phyloP scores from a whole-genome alignment of 495 filamentous ascomycete genomes.

The Penicillium cinerascens region DNA sequence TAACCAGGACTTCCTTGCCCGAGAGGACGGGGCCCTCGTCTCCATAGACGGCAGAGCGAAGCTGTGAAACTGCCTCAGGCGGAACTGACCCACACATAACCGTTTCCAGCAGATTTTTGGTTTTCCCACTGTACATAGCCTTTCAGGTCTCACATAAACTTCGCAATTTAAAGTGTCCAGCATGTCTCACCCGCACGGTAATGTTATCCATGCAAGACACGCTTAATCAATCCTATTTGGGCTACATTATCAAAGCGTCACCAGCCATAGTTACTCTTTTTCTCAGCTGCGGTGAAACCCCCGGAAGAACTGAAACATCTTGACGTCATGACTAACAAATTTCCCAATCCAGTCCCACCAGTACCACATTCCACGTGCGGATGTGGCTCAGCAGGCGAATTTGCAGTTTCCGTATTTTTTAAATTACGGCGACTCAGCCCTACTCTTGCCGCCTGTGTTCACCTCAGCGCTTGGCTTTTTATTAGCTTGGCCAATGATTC shows the following conservation, averaged over 20 bases:
- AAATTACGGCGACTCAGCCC: constrained; percentile 1
- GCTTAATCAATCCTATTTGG: too few relatives aligned
- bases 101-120: neutral
- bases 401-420: neutral
- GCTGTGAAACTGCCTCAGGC: constrained; percentile 36
- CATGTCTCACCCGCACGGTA: neutral
- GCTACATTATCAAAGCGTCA: constrained; percentile 8
- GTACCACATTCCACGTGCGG: constrained; percentile 10
- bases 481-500: neutral
- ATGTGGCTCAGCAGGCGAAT: constrained; percentile 13
- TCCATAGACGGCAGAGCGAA: constrained; percentile 41
- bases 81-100: neutral
- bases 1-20: constrained; percentile 64
- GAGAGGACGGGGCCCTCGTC: constrained; percentile 51
- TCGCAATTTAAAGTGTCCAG: neutral
- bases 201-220: too few relatives aligned
- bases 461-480: neutral
- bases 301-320: constrained; percentile 18
- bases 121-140: neutral
- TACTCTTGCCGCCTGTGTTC: neutral
- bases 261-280: neutral
- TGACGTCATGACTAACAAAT: constrained; percentile 26
- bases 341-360: constrained; percentile 7
- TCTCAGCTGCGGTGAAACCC: neutral
- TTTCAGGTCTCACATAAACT: neutral